Evolutionary conservation across 2,329 filamentous ascomycete genomes (phyloP).

Genomic region (Zopfia rhizophila): DNA sequence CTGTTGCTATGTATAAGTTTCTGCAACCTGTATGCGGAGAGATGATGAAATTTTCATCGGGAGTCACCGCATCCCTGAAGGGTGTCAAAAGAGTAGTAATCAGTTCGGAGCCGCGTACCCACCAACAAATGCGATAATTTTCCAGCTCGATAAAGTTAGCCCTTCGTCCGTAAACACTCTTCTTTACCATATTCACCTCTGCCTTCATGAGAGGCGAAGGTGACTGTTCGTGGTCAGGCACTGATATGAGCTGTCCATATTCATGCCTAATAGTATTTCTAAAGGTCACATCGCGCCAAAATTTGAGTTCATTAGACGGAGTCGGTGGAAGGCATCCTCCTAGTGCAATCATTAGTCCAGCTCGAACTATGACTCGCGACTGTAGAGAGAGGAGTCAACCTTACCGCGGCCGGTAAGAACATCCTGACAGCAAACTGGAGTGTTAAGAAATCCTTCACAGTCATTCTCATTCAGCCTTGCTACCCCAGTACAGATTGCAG

Average conservation of each 20-base stretch:
- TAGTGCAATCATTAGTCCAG: too few relatives aligned
- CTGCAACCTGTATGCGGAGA: too few relatives aligned
- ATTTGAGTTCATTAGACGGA: background rate
- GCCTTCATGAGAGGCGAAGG: background rate
- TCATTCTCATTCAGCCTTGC: conserved; percentile 50
- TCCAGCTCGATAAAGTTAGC: background rate
- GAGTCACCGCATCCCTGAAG: background rate
- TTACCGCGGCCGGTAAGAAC: background rate
- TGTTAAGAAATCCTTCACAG: conserved; percentile 5
- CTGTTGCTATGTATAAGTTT: conserved; percentile 64
- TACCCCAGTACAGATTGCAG: conserved; percentile 59
- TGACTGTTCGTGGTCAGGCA: background rate
- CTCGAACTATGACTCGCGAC: too few relatives aligned
- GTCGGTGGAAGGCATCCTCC: background rate
- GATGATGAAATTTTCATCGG: conserved; percentile 1
- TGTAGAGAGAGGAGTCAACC: too few relatives aligned
- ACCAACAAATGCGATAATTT: background rate
- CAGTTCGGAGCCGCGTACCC: background rate
- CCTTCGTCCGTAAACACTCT: background rate
- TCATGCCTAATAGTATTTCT: background rate
- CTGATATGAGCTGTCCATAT: background rate
- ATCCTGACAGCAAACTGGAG: conserved; percentile 20
- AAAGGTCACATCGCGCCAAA: background rate
- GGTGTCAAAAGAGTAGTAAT: too few relatives aligned
- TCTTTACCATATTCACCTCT: background rate